Base-by-base conservation (phyloP, 495 filamentous ascomycete species). In the Letharia lupina region DNA sequence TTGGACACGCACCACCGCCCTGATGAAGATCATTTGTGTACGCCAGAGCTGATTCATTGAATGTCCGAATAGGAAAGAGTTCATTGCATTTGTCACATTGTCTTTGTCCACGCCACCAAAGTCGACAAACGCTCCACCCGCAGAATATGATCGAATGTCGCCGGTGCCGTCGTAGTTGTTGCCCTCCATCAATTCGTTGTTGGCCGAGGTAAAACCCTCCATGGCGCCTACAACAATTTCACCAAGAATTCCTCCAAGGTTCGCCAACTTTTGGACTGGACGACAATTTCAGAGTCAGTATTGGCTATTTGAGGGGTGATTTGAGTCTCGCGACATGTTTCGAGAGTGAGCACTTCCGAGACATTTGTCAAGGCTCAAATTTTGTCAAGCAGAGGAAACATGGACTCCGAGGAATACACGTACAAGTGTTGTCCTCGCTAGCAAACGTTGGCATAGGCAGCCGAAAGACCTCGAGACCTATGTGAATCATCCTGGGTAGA, bases 171-270 rank as follows among this genome's bases (percentile, higher is more conserved):
- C 58, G 60, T 74, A 75, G 33, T 31, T 52, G 11, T 72, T 41
- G 54, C 71, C 73, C 40, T 56, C 44, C 73, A 74, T 72, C 5
- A 75, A 60, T 10, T 70, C 48, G 56, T 74, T 71, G 39, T 75
- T 75, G 44, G 69, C 69, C 4, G 59, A 63, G 12, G 66, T 73
- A 68, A 72, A 72, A 7, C 64, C 63, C 16, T 70, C 67, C 63
- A 69, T 60, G 8, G 70, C 61, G 60, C 65, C 68, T 28, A 69
- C 37, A 8, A 72, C 71, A 39, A 73, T 67, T 0, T 37, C 64
- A 56, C 68, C 68, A 9, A 74, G 64, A 18, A 70, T 69, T 5
- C 60, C 66, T 16, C 73, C 70, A n/a, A 74, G 67, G 35, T 72
- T 67, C 54, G 73, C 74, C 13, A 71, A 73, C 64, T 68, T 74